Evolutionary conservation across 2,329 filamentous ascomycete genomes (phyloP), one percentile per base, ranked within the genome.

Genomic region (Camillea tinctor): DNA sequence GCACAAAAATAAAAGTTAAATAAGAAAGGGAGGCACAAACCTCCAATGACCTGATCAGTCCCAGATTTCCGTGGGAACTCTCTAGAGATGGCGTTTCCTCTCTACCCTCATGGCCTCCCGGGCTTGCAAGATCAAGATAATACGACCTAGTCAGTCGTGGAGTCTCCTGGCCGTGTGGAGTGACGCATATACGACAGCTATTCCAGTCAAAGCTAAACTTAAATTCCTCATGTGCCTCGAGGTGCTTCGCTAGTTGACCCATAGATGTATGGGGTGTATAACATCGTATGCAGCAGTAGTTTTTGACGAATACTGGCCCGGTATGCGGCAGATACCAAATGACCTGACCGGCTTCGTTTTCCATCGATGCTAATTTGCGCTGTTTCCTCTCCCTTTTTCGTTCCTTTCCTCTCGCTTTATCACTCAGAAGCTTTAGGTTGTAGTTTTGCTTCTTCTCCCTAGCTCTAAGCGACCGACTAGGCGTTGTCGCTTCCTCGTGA

Each of bases 351-450:
- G 60, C 22, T 62, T 67, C 61, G 53, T 54, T 71, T 63, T 58
- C 68, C 58, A 61, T 61, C 64, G 60, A 70, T 65, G 59, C 68
- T 61, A 58, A 67, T 68, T 68, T 72, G 65, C 67, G 71, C 58
- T 73, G 74, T 57, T 75, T 75, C n/a, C 76, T 77, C 63, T 80
- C 81, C 62, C 26, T 30, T 13, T 77, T 78, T 19, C 71, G 69
- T 50, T 81, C 80, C 64, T 78, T 82, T 3, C 84, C 83, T 55
- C 84, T 79, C 5, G 83, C 83, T 65, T 83, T 81, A 65, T 84
- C 83, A 70, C 81, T 87, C 17, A 88, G 73, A 13, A 81, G 75
- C 68, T 86, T 87, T 44, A 88, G 71, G 64, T 88, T 88, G 68
- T 88, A 88, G 21, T 79, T 78, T 61, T 82, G 81, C 58, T 79